Evolutionary conservation across 768 basidiomycete species (phyloP).

Genomic region (Collybiopsis confluens): DNA sequence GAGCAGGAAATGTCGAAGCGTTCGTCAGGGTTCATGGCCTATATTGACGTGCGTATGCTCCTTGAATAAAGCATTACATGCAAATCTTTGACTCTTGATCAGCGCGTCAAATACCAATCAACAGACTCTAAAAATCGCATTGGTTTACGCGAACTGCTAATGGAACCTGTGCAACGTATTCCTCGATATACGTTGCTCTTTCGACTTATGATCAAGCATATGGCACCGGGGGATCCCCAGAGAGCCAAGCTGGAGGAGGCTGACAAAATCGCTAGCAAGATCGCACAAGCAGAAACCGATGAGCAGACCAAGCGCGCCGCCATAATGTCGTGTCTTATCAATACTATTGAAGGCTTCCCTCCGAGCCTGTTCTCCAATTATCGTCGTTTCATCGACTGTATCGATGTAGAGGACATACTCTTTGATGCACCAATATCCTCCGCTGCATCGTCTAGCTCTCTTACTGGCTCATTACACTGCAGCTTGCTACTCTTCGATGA

Average conservation of each 20-base stretch:
- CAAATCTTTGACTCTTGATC: conserved; percentile 14
- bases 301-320: conserved; percentile 88
- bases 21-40: conserved; percentile 77
- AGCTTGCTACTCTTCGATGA: conserved; percentile 94
- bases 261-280: conserved; percentile 82
- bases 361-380: conserved; percentile 86
- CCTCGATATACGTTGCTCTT: conserved; percentile 92
- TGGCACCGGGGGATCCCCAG: conserved; percentile 75
- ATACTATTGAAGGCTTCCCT: conserved; percentile 88
- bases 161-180: conserved; percentile 96
- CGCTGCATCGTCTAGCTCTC: conserved; percentile 34
- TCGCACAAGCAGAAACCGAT: conserved; percentile 89
- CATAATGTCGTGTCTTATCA: conserved; percentile 79
- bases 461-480: conserved; percentile 62
- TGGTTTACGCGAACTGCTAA: conserved; percentile 85
- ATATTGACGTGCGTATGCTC: conserved; percentile 68
- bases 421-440: conserved; percentile 47
- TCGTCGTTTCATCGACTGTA: conserved; percentile 83
- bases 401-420: conserved; percentile 85
- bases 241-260: conserved; percentile 78
- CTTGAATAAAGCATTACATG: conserved; percentile 6
- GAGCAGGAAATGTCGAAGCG: conserved; percentile 78
- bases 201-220: conserved; percentile 87
- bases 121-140: conserved; percentile 74
- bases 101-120: conserved; percentile 86